A percentile compares a stretch with the other conserved stretches of the same genome.
phyloP scores from a whole-genome alignment of 768 basidiomycete genomes.

The Nidularia pulvinata region DNA sequence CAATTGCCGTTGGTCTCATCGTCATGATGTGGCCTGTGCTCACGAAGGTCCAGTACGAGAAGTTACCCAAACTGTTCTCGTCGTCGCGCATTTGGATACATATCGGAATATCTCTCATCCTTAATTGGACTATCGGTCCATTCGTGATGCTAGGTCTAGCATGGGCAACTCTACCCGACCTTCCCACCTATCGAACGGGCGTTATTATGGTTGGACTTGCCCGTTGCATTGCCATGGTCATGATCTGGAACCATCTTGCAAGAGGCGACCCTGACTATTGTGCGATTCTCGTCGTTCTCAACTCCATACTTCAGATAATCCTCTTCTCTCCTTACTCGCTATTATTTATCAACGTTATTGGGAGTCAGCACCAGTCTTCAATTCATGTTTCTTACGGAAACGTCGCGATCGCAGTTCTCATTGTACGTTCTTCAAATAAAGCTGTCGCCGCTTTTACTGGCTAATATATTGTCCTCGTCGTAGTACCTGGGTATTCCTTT shows the following conservation, averaged over 20 bases:
- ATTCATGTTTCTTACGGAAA: constrained; percentile 55
- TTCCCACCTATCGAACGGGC: constrained; percentile 72
- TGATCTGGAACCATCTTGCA: constrained; percentile 82
- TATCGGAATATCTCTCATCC: constrained; percentile 59
- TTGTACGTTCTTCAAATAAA: constrained; percentile 42
- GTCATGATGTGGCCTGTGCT: constrained; percentile 90
- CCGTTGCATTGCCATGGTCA: constrained; percentile 73
- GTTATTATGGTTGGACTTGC: constrained; percentile 85
- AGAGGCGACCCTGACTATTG: constrained; percentile 71
- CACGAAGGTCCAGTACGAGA: constrained; percentile 78
- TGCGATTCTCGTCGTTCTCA: constrained; percentile 79
- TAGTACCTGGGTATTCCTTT: constrained; percentile 88
- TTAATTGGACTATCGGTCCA: constrained; percentile 85
- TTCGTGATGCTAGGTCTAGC: constrained; percentile 84
- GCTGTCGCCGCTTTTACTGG: background rate
- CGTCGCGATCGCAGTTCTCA: constrained; percentile 68
- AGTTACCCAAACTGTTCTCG: constrained; percentile 54
- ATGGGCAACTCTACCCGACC: constrained; percentile 84
- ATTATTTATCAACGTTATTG: constrained; percentile 73
- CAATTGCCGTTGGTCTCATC: constrained; percentile 79
- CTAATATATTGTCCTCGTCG: background rate
- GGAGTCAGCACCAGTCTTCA: constrained; percentile 31
- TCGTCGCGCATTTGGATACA: constrained; percentile 64
- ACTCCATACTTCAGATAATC: constrained; percentile 77
- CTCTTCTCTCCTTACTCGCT: constrained; percentile 76